These are phyloP conservation scores for Sonneratia caseolaris DNA, from an alignment of 345 rosid genomes.

Conservation along the genomic window DNA sequence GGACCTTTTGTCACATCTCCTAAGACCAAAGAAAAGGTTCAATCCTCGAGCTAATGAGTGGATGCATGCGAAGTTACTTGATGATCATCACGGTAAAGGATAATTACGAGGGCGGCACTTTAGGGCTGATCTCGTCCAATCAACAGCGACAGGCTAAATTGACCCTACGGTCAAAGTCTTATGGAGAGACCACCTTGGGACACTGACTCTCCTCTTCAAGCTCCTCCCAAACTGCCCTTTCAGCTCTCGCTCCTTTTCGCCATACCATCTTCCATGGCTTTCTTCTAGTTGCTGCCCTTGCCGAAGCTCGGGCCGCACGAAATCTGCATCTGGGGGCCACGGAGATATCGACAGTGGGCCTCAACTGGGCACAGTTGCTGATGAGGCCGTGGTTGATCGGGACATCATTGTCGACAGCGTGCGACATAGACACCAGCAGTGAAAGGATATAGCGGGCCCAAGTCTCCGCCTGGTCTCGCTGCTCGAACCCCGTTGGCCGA, in stretches of 20 bases:
- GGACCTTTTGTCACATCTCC: no score
- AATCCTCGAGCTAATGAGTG: no score
- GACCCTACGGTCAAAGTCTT: background rate
- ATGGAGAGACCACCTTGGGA: no score
- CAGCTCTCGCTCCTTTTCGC: background rate
- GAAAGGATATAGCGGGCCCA: slow-evolving; percentile 73
- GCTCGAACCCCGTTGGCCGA: slow-evolving; percentile 44
- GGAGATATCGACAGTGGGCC: slow-evolving; percentile 85
- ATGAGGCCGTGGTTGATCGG: slow-evolving; percentile 63
- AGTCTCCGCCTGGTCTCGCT: slow-evolving; percentile 57
- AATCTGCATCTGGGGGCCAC: slow-evolving; percentile 75
- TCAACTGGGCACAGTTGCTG: slow-evolving; percentile 77
- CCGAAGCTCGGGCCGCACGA: slow-evolving; percentile 86
- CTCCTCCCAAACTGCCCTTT: background rate
- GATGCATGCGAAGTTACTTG: no score
- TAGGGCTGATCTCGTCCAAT: no score
- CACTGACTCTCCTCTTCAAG: background rate
- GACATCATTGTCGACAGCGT: slow-evolving; percentile 44
- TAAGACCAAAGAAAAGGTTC: no score
- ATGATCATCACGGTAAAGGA: no score
- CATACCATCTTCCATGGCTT: background rate
- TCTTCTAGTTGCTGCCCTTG: slow-evolving; percentile 36
- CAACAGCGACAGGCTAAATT: background rate
- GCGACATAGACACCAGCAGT: slow-evolving; percentile 88
- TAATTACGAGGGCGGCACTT: no score